Evolutionary conservation across 164 flowering plant species (phyloP), one percentile per base, ranked within the genome.

Genomic region (Echeveria elegans): DNA sequence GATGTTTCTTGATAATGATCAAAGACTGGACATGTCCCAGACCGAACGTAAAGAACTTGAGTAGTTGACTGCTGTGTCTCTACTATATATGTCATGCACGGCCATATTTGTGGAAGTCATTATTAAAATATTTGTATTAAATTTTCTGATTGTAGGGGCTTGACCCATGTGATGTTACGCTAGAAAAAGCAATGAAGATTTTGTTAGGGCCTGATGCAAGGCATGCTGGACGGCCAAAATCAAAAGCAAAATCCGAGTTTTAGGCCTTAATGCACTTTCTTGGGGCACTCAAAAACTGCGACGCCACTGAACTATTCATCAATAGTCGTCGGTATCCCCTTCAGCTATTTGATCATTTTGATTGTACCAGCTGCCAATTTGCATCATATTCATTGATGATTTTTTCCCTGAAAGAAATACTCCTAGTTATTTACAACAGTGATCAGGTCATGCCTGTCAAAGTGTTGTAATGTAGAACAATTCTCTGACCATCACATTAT

Each of bases 181-280:
- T 94, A 21, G 91, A 89, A 62, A 86, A 83, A 65, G 97, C 92
- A 67, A 23, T 90, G 73, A 71, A 79, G 77, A 73, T 85, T 59
- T 75, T 93, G 73, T 64, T 71, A 5, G 50, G 91, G 53, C 77
- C 76, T 56, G 72, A 76, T 68, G 88, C 79, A 1, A 89, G 67
- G 69, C 74, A 64, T 63, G 59, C 68, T 67, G 97, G 98, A 5
- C 85, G 96, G 38, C 96, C 95, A 23, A 85, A 81, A 76, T 66
- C 69, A 15, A 76, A 76, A 58, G 7, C 61, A 56, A 29, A 28
- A 31, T 26, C 60, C 10, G 16, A 53, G 7, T 53, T 26, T 24
- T 53, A 23, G 29, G 1, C 30, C 26, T 53, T 30, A 53, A 6
- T 23, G 14, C 30, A 24, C 14, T 24, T 3, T 23, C 60, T 15